These are phyloP conservation scores for Leccinum insolens DNA, from an alignment of 1,284 basidiomycete species.

Conservation along the genomic window DNA sequence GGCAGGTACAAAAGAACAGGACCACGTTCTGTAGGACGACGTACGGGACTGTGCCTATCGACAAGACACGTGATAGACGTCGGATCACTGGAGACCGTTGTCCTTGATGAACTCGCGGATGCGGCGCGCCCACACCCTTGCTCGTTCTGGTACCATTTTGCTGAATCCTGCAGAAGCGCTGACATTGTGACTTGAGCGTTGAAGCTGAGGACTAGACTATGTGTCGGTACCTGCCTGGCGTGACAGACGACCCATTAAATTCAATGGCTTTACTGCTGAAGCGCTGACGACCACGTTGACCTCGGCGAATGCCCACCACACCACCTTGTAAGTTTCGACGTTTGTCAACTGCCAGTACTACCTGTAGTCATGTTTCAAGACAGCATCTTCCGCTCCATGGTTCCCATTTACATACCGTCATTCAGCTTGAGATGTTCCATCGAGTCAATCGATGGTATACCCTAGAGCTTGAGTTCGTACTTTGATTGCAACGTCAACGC, in stretches of 20 bases:
- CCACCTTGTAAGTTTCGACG: conserved; percentile 5
- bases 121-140: conserved; percentile 56
- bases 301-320: conserved; percentile 12
- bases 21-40: no score
- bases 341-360: conserved; percentile 7
- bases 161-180: conserved; percentile 6
- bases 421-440: conserved; percentile 10
- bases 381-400: background rate
- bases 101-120: conserved; percentile 58
- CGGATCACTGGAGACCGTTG: conserved; percentile 38
- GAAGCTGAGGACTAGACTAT: background rate
- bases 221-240: conserved; percentile 12
- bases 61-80: no score
- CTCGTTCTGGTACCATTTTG: conserved; percentile 65
- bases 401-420: conserved; percentile 10
- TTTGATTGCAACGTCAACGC: conserved; percentile 11
- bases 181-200: background rate
- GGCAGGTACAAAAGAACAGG: no score
- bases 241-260: background rate
- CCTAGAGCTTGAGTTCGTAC: background rate
- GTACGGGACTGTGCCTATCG: no score
- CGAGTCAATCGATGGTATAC: background rate
- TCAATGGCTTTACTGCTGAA: background rate
- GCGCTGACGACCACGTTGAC: background rate
- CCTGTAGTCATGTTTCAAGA: conserved; percentile 2